Evolutionary conservation across 2,329 filamentous ascomycete genomes (phyloP).

Genomic region (Trichophyton rubrum): DNA sequence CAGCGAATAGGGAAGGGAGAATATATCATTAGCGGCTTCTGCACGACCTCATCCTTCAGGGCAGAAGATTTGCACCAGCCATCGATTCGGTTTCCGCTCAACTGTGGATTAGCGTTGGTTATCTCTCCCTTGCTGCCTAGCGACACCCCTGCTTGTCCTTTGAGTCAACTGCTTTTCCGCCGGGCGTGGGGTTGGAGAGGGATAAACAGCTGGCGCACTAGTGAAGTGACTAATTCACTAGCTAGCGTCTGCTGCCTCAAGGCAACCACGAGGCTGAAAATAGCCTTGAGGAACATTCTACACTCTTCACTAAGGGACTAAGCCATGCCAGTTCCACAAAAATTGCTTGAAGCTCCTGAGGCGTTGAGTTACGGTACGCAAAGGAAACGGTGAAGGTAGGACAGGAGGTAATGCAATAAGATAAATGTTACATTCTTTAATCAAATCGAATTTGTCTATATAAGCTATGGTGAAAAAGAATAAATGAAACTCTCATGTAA

Average conservation of each 20-base stretch:
- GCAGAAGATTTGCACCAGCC: background rate
- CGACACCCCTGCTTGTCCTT: background rate
- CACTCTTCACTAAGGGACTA: background rate
- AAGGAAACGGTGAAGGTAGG: background rate
- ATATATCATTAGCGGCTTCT: background rate
- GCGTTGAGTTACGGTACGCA: background rate
- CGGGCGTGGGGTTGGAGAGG: background rate
- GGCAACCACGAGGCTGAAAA: constrained; percentile 4
- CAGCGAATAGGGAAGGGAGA: background rate
- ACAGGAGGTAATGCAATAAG: background rate
- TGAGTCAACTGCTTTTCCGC: background rate
- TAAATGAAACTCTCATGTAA: background rate
- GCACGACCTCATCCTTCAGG: background rate
- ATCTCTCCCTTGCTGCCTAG: background rate
- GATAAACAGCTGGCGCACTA: background rate
- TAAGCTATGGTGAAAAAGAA: background rate
- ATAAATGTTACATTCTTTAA: background rate
- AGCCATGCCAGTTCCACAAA: background rate
- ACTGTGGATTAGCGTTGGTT: background rate
- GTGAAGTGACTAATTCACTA: background rate
- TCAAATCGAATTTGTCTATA: background rate
- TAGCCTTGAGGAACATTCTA: background rate
- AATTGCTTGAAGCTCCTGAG: background rate
- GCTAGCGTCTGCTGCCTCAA: background rate
- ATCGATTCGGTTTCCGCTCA: background rate